These are phyloP conservation scores for Vitis labrusca DNA, from an alignment of 164 flowering plant genomes.

Conservation along the genomic window DNA sequence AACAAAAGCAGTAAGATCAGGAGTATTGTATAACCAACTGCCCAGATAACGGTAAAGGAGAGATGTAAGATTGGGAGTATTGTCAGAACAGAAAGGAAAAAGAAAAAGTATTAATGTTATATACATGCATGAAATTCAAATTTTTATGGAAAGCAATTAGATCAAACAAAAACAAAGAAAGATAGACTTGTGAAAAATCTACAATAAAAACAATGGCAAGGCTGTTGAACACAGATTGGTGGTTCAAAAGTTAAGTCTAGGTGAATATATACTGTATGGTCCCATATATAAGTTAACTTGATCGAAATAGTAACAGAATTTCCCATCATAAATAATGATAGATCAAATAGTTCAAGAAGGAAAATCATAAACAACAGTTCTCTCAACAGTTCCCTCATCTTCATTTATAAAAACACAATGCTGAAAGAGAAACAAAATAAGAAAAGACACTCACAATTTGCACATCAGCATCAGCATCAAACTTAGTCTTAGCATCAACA, in stretches of 20 bases:
- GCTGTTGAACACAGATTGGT: too few relatives aligned
- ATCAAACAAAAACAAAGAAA: not conserved
- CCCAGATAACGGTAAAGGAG: too few relatives aligned
- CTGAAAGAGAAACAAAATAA: not conserved
- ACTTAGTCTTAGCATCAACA: conserved; percentile 14
- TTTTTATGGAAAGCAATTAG: not conserved
- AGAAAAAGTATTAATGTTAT: not conserved
- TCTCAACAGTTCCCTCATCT: not conserved
- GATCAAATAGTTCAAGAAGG: too few relatives aligned
- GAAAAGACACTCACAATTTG: conserved; percentile 20
- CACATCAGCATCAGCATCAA: conserved; percentile 7
- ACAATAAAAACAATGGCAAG: not conserved
- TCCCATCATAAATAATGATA: too few relatives aligned
- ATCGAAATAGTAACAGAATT: too few relatives aligned
- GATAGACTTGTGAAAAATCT: conserved; percentile 3
- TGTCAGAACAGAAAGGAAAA: too few relatives aligned
- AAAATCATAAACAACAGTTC: too few relatives aligned
- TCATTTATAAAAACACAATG: not conserved
- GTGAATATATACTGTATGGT: too few relatives aligned
- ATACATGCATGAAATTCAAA: not conserved
- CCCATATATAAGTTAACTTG: too few relatives aligned
- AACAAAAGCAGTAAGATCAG: not conserved
- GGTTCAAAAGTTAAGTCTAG: too few relatives aligned
- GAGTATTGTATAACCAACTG: too few relatives aligned
- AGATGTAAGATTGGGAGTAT: too few relatives aligned